Evolutionary conservation across 202 grass and related monocot genomes (phyloP).

Genomic region (Setaria viridis): DNA sequence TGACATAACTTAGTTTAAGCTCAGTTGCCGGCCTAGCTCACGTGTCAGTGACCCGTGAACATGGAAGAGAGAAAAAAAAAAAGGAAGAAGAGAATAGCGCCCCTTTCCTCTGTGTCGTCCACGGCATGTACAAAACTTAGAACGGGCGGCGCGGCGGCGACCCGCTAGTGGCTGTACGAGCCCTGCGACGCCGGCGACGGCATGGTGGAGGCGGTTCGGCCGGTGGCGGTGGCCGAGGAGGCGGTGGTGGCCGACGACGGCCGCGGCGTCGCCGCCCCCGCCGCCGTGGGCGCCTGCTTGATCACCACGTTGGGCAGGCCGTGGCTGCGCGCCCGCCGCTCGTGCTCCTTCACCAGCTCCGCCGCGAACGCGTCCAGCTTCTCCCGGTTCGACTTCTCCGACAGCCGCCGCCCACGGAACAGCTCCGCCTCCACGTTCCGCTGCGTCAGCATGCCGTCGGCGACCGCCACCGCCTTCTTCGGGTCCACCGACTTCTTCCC

Average conservation of each 20-base stretch:
- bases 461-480: conserved; percentile 44
- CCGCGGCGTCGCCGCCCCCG: conserved; percentile 7
- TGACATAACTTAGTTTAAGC: conserved; percentile 3
- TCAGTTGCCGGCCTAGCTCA: neutral
- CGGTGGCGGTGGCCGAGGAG: conserved; percentile 36
- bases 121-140: conserved; percentile 57
- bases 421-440: conserved; percentile 74
- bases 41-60: neutral
- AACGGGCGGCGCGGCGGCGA: neutral
- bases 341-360: conserved; percentile 60
- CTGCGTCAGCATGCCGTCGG: conserved; percentile 78
- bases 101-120: neutral
- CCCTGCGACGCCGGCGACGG: conserved; percentile 60
- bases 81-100: neutral
- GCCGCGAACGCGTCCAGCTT: conserved; percentile 69
- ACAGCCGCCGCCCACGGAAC: conserved; percentile 45
- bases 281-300: conserved; percentile 43
- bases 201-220: conserved; percentile 39
- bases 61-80: neutral
- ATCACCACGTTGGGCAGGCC: conserved; percentile 52
- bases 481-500: conserved; percentile 34
- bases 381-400: conserved; percentile 65
- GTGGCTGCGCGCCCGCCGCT: conserved; percentile 21
- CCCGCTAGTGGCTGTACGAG: conserved; percentile 7
- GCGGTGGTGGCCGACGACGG: conserved; percentile 52